Evolutionary conservation across 2,329 filamentous ascomycete genomes (phyloP).

Genomic region (Colletotrichum gloeosporioides): DNA sequence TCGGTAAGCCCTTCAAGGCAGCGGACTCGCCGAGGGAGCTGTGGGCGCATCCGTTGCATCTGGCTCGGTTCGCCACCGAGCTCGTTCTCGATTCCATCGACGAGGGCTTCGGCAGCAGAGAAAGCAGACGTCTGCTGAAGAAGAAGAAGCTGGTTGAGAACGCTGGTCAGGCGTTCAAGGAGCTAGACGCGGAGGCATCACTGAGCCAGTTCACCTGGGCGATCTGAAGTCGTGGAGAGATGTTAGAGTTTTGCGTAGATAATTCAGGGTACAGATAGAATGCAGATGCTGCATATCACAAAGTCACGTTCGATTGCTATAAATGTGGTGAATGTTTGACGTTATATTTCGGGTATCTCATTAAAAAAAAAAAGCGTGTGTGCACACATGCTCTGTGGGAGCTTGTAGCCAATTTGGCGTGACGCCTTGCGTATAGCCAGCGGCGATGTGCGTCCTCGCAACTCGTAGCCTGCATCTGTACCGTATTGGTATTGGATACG

Average conservation of each 20-base stretch:
- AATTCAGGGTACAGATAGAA: background rate
- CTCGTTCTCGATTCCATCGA: background rate
- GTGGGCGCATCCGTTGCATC: background rate
- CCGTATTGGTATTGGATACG: background rate
- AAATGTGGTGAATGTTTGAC: background rate
- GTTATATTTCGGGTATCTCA: background rate
- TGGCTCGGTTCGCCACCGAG: background rate
- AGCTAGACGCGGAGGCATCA: background rate
- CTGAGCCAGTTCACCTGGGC: background rate
- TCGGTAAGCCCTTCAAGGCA: background rate
- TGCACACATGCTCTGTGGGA: background rate
- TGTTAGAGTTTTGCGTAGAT: background rate
- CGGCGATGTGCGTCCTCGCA: background rate
- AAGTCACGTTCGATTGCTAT: background rate
- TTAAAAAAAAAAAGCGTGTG: background rate
- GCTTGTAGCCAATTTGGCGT: background rate
- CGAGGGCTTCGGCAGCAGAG: background rate
- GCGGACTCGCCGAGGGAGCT: background rate
- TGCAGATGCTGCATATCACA: background rate
- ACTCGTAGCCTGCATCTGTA: background rate
- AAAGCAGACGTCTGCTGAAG: background rate
- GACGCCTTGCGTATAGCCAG: background rate
- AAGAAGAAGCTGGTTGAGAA: background rate
- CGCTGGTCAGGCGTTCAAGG: background rate
- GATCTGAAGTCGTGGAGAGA: background rate